Evolutionary conservation across 1,139 yeast species (phyloP), one percentile per base, ranked within the genome.

Genomic region (Cylindricascospora bacillispora): DNA sequence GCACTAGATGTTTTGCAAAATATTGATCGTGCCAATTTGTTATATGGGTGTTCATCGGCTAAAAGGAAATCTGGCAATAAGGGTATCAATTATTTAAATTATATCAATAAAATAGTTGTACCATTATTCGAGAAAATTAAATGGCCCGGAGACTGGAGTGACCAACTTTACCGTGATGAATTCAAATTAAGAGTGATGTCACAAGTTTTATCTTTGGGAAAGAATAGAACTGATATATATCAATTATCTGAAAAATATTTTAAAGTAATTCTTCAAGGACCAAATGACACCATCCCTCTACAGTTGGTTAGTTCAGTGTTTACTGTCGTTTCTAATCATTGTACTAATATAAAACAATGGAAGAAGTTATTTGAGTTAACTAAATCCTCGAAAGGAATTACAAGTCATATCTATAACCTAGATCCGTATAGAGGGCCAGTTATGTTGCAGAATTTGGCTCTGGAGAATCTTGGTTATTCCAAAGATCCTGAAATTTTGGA

Each of bases 291-390:
- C 0, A 57, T 72, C 6, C 80, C 82, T 2, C 56, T 55, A 31
- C 70, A 66, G 37, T 36, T 75, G 12, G 42, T 65, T 4, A 45
- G 49, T 2, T 51, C 64, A 6, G 42, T 57, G 2, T 53, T 63
- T 18, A 51, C 58, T 5, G 49, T 56, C 18, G 42, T 50, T 22
- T 50, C 58, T 23, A 58, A 49, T 28, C 43, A 52, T 28, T 47
- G 56, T 15, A 61, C 63, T 4, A 56, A 50, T 18, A 56, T 61
- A 32, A 66, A 69, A 37, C 73, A 68, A 24, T 75, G 73, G 60
- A 74, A 74, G 47, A 72, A 67, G 40, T 52, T 73, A 3, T 53
- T 65, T 24, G 69, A 67, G 24, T 47, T 73, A 13, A 67, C 66
- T 6, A 70, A 70, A 35, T 64, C 64, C 36, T 60, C 75, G 7